Evolutionary conservation across 2,329 filamentous ascomycete genomes (phyloP), one percentile per base, ranked within the genome.

Genomic region (Stagonosporopsis vannaccii): DNA sequence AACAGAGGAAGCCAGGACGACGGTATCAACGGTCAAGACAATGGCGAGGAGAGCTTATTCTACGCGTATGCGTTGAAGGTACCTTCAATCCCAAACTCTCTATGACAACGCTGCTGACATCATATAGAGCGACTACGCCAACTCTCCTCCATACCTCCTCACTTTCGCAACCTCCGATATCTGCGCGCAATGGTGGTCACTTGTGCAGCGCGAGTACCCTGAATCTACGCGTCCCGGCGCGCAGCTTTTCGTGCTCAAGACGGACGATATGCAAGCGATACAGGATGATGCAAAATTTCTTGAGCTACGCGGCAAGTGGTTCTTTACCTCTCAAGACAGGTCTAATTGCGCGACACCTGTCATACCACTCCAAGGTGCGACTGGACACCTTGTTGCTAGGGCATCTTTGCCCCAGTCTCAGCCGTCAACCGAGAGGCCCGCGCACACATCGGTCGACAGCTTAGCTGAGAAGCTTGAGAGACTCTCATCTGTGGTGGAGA

Each of bases 41-140:
- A 51, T 8, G 63, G 51, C 15, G 61, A 57, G 20, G 62, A 47
- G 11, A 65, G 58, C 39, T 52, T 75, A 43, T 75, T 75, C 59
- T 74, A 75, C 54, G 73, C 72, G 17, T 75, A 75, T 57, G 72
- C 69, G 46, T 60, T 71, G 53, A 72, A 69, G 64, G 73, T 75
- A 63, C 44, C 61, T 55, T 28, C 32, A 8, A 22, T 36, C 40
- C 20, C 41, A 23, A 26, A 12, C 52, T 28, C 45, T 39, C 28
- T 9, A 43, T 48, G 5, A n/a, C 22, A 12, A 36, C 23, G 1
- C 22, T 13, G 48, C 66, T 68, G 39, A 70, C 51, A 35, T 33
- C 17, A 12, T 13, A 30, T 35, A 74, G 72, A 70, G 64, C 58
- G 70, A 74, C 53, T 70, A 68, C 43, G 47, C 69, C 6, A 64